Evolutionary conservation across 2,329 filamentous ascomycete species (phyloP), one percentile per base, ranked within the genome.

Genomic region (Cordyceps cateniannulata): DNA sequence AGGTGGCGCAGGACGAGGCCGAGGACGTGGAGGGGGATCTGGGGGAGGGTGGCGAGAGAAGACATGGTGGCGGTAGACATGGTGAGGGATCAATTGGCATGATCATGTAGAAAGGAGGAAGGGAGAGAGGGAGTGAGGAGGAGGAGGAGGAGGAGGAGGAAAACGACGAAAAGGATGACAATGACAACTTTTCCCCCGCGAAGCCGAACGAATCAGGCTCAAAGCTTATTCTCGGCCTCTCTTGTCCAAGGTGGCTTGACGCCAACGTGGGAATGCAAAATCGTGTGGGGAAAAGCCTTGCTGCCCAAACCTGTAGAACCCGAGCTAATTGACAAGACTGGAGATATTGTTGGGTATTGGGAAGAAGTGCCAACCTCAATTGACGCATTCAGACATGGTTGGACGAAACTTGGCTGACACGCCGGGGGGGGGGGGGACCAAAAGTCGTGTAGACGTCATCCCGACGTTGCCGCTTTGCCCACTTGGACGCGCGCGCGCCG

Each of bases 1-100:
- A 70, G 66, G 24, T 75, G 69, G 0, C 59, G 59, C 1, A 76
- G 66, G n/a, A 76, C 38, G 24, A 59, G 57, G 27, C 57, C 57
- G 35, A 59, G 57, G 57, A 59, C 57, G 40, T 59, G 57, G n/a
- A 59, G 47, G 22, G 57, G 57, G 16, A 35, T 59, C 22, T 59
- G 35, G 25, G 49, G 45, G 48, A 59, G 57, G 48, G 18, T 52
- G 8, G 42, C 54, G 29, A 38, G 29, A 9, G 42, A n/a, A 27
- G 20, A 27, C 44, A 47, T 47, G 44, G 42, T 38, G 38, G 32
- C 18, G 38, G 22, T 38, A 9, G 22, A 16, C 14, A 42, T 16
- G 42, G n/a, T 9, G 42, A 20, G 42, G 7, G 42, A 18, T 42
- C 38, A 42, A n/a, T 42, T 42, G 16, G n/a, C 6, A 42, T 12